Conservation (phyloP, 2,329 filamentous ascomycete genomes). For the Neoascochyta sp. region DNA sequence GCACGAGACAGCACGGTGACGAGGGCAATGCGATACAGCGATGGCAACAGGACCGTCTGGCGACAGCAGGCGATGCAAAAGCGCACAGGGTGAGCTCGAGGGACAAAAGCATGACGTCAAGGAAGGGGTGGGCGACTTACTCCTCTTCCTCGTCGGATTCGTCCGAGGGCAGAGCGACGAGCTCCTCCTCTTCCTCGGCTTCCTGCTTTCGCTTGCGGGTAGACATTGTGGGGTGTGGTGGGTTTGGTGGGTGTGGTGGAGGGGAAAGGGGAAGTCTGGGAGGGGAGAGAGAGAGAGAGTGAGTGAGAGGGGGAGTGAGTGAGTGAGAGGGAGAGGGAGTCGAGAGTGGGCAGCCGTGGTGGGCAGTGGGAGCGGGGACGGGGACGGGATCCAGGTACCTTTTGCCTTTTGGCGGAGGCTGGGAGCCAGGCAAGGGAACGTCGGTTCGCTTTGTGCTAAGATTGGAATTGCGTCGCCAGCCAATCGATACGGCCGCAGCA, state of each 20-base stretch:
- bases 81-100: constrained; percentile 10
- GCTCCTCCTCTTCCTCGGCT: constrained; percentile 43
- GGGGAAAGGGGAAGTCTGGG: too few species aligned
- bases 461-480: constrained; percentile 18
- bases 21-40: constrained; percentile 8
- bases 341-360: constrained; percentile 17
- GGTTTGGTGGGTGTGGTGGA: constrained; percentile 4
- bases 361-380: constrained; percentile 22
- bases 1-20: constrained; percentile 7
- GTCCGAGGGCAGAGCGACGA: constrained; percentile 43
- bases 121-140: constrained; percentile 35
- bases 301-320: constrained; percentile 5
- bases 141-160: constrained; percentile 46
- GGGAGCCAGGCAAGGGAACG: constrained; percentile 28
- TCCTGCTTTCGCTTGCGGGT: constrained; percentile 47
- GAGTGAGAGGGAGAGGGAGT: constrained; percentile 14
- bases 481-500: constrained; percentile 24
- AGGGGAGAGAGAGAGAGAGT: too few species aligned
- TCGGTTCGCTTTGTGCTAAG: constrained; percentile 24
- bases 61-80: constrained; percentile 19
- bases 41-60: too few species aligned
- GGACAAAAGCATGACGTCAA: constrained; percentile 38
- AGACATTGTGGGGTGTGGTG: constrained; percentile 30
- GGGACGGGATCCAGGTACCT: constrained; percentile 28
- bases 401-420: constrained; percentile 25